Base-by-base conservation (phyloP, 2,329 filamentous ascomycete genomes). In the Phaeophleospora eucalypticola region DNA sequence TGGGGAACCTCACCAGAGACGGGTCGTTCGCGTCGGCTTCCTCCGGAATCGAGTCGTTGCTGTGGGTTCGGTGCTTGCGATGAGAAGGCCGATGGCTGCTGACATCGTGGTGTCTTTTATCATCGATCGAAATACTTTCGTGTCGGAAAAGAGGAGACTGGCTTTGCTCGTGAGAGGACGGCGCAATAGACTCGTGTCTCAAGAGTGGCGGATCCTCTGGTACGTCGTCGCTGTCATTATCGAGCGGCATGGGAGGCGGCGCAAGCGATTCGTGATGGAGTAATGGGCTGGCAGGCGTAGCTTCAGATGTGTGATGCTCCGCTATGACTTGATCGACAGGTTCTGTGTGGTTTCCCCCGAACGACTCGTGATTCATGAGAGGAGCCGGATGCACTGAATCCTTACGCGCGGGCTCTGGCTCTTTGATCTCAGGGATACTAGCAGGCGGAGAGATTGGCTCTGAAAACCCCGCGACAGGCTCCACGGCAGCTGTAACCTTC, bases 151-250 rank as follows among this genome's bases (percentile, higher is more conserved):
- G 52, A 2, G 62, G 65, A 4, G 58, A 57, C 36, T 50, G 57
- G 36, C 56, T 57, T 46, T 54, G 57, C 49, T 54, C 61, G 39
- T 52, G 51, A 14, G 54, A 51, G 14, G 39, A 46, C 15, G 56
- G 51, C 14, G 45, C 53, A 51, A 62, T 48, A 44, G 63, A 63
- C 51, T 71, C 68, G 33, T 71, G 68, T 17, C 62, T 59, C 36
- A 71, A 54, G 1, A 70, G 58, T 16, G 67, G 69, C 16, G 58
- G 54, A 7, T 57, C 41, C 15, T 56, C 52, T 15, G 49, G 56
- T 24, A 58, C 48, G 16, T 57, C 48, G 12, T 54, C 49, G n/a
- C 51, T 39, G 33, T 54, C 46, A 15, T 49, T 36, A 19, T 43
- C 41, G 6, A 43, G 29, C 7, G 41, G 19, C 10, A 36, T 37